Conservation (phyloP, 805 yeast genomes). For the Saccharomycopsis fibuligera region DNA sequence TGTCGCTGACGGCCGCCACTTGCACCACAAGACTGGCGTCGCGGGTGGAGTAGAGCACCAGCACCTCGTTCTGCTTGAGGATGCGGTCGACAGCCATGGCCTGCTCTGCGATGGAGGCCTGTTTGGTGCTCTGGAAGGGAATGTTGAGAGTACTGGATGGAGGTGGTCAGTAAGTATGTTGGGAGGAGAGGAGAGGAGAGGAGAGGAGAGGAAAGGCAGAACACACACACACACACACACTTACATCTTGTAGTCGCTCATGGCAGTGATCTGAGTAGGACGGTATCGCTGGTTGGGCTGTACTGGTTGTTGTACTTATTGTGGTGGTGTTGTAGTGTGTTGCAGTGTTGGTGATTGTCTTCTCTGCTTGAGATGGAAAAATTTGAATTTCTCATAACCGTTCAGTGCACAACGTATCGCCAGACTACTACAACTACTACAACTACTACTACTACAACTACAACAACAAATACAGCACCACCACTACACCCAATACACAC, state of each 20-base stretch:
- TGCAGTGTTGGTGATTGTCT: background rate
- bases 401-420: background rate
- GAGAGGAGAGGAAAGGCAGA: background rate
- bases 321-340: no score
- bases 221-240: background rate
- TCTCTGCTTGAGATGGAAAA: background rate
- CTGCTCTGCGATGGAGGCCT: slow-evolving; percentile 49
- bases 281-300: background rate
- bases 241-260: no score
- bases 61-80: slow-evolving; percentile 49
- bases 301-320: background rate
- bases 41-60: slow-evolving; percentile 32
- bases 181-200: background rate
- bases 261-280: no score
- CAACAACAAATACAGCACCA: no score
- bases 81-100: slow-evolving; percentile 63
- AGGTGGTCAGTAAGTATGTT: background rate
- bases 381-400: no score
- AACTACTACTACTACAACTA: no score
- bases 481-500: background rate
- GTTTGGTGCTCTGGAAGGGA: slow-evolving; percentile 49
- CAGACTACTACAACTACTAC: no score
- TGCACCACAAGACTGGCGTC: slow-evolving; percentile 33
- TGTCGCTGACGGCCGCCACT: slow-evolving; percentile 50
- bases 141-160: slow-evolving; percentile 32